Conservation (phyloP, 164 flowering plant genomes). For the Piper longum region DNA sequence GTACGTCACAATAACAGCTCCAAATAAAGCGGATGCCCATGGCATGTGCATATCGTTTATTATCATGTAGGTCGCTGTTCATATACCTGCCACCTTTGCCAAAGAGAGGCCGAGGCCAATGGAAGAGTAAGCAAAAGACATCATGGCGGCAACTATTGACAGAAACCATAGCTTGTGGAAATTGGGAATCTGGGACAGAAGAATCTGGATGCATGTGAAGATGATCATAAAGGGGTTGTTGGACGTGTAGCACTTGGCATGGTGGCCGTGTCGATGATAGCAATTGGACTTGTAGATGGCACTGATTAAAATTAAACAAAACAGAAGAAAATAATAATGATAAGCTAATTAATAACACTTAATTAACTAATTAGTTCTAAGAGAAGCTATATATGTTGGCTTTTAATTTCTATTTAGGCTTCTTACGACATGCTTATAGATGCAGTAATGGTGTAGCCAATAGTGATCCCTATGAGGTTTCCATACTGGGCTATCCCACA, state of each 20-base stretch:
- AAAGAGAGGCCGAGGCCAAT: conserved; percentile 54
- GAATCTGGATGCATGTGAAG: conserved; percentile 24
- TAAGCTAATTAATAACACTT: neutral
- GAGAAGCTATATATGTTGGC: neutral
- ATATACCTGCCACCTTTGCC: conserved; percentile 29
- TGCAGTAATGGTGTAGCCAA: conserved; percentile 95
- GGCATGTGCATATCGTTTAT: too few species aligned
- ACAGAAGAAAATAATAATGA: neutral
- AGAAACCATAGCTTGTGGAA: conserved; percentile 49
- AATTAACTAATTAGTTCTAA: neutral
- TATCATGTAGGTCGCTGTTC: neutral
- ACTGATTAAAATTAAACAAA: conserved; percentile 15
- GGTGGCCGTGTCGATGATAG: conserved; percentile 33
- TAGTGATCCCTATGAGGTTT: conserved; percentile 56
- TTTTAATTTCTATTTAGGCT: too few species aligned
- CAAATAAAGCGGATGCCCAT: too few species aligned
- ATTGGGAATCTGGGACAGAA: conserved; percentile 51
- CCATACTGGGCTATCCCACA: conserved; percentile 85
- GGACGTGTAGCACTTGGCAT: conserved; percentile 20
- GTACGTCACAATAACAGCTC: too few species aligned
- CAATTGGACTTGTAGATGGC: conserved; percentile 41
- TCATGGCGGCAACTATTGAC: conserved; percentile 49
- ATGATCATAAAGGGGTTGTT: conserved; percentile 29
- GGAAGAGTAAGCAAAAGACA: conserved; percentile 54
- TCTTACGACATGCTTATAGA: conserved; percentile 97